These are phyloP conservation scores for Exobasidium rhododendri DNA, from an alignment of 1,284 basidiomycete genomes.

Conservation along the genomic window DNA sequence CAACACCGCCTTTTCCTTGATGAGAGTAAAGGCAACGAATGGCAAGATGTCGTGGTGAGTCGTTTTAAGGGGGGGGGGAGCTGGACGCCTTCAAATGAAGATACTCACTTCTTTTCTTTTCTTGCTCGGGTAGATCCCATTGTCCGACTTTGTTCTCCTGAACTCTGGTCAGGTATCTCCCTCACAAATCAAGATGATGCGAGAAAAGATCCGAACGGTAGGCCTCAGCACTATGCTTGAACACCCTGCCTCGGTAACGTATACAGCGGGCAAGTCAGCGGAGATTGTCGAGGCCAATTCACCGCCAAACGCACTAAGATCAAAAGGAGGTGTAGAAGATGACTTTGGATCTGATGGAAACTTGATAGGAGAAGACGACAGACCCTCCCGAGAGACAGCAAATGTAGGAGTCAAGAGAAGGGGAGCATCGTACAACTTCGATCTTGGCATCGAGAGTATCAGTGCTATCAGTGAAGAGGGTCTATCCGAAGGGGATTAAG, in stretches of 20 bases:
- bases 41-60: constrained; percentile 71
- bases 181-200: constrained; percentile 68
- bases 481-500: neutral
- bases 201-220: constrained; percentile 71
- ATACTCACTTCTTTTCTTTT: constrained; percentile 56
- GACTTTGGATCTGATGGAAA: constrained; percentile 22
- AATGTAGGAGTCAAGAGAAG: constrained; percentile 34
- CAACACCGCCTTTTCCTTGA: constrained; percentile 80
- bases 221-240: constrained; percentile 65
- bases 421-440: constrained; percentile 54
- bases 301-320: constrained; percentile 7
- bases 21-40: constrained; percentile 64
- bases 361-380: constrained; percentile 3
- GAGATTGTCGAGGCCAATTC: constrained; percentile 14
- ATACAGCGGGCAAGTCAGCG: constrained; percentile 20
- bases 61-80: constrained; percentile 58
- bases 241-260: constrained; percentile 27
- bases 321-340: constrained; percentile 29
- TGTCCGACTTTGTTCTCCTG: constrained; percentile 75
- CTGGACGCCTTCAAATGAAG: neutral
- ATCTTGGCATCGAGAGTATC: constrained; percentile 57
- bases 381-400: neutral
- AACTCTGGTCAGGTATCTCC: constrained; percentile 72
- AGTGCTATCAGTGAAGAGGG: constrained; percentile 40
- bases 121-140: constrained; percentile 61